Evolutionary conservation across 140 eudicot species (phyloP), one percentile per base, ranked within the genome.

Genomic region (Erigeron philadelphicus): DNA sequence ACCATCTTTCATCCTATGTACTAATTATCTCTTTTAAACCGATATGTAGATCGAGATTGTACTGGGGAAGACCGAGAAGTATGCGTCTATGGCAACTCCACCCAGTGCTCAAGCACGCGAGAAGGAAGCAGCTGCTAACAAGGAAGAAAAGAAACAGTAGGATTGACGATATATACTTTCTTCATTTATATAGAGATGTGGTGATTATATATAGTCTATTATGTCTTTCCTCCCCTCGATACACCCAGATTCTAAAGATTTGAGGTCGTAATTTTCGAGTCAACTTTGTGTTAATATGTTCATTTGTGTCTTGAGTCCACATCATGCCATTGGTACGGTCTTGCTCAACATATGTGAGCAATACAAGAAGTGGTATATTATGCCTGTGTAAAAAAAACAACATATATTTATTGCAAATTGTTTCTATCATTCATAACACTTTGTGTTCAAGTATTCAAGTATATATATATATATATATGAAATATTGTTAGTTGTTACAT

Each of bases 51-150:
- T 88, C 54, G 89, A 85, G 73, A 88, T 88, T 81, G 92, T 88
- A 72, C 79, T 88, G 68, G 87, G 85, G 67, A 88, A 85, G 79
- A 73, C 89, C 0, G 95, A 88, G 44, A 88, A 88, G 75, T 85
- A 85, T 69, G 95, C 85, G 8, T 35, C 82, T 44, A 75, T 88
- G 79, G 81, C 87, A 71, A 60, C 75, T 69, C 76, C 83, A 15
- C 48, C 77, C 3, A 68, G 70, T 25, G 80, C 82, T 58, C 79
- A 79, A 53, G 73, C 76, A 23, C 72, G 68, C 18, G 80, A 74
- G 66, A 71, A 78, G 77, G 81, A 76, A 76, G 66, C 81, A 52
- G 8, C 21, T 48, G 86, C 80, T 49, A 80, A 76, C 74, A 80
- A 61, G 40, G 76, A 61, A 45, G 87, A 55, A 63, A 81, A 82